Evolutionary conservation across 805 yeast genomes (phyloP), one percentile per base, ranked within the genome.

Genomic region (Yarrowia sp.): DNA sequence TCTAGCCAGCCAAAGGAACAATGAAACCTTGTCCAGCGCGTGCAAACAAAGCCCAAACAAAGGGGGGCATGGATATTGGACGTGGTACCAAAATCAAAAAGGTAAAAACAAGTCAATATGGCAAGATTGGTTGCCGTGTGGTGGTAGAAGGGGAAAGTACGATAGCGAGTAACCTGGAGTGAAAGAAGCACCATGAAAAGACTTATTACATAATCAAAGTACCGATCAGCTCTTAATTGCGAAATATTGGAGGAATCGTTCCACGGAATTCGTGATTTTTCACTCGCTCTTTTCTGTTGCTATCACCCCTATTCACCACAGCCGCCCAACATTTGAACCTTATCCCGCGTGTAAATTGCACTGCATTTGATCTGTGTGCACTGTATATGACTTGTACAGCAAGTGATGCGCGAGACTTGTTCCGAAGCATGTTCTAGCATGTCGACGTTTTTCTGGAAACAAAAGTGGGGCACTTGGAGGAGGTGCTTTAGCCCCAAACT

Each of bases 1-100:
- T 54, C 61, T 51, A 52, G 43, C 59, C 59, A 52, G 59, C 59
- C 59, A 35, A 52, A 46, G 24, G 41, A 35, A 54, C 61, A 54
- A 54, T 38, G 61, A 54, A 54, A 54, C 61, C 46, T 38, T 36
- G 46, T 21, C 44, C 61, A 35, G 41, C 56, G 41, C 41, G 58
- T 33, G 32, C 30, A 33, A 22, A 51, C 58, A 36, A 54, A 19
- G 43, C 41, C 58, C 21, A 33, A 48, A 51, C 58, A 51, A 51
- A 51, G 58, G 41, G 43, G 30, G 41, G 21, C 58, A 51, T 51
- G 58, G 43, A 51, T 36, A 51, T 51, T 51, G 59, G 59, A 51
- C 32, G 59, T 51, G 32, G 59, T 30, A 14, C 12, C 7, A 19
- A 48, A 48, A 14, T 7, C 5, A 35, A 51, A 51, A 35, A 35